Evolutionary conservation across 495 filamentous ascomycete genomes (phyloP).

Genomic region (Lepraria neglecta): DNA sequence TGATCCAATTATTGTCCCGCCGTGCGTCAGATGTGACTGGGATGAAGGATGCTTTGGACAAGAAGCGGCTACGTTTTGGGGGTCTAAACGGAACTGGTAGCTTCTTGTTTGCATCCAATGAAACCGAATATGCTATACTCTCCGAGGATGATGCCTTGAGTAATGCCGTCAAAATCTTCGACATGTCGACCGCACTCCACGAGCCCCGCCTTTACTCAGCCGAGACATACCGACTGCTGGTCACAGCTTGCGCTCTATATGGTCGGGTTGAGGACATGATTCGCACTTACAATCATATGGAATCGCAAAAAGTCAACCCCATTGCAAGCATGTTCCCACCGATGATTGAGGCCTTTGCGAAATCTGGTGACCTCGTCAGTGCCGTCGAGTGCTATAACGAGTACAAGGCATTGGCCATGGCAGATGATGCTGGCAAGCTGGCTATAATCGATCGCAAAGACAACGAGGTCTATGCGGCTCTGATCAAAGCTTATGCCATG

Average conservation of each 20-base stretch:
- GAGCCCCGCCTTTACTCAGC: constrained; percentile 52
- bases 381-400: constrained; percentile 95
- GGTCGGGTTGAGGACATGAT: constrained; percentile 81
- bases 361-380: constrained; percentile 68
- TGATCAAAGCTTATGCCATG: constrained; percentile 78
- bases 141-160: constrained; percentile 78
- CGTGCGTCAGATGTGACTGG: constrained; percentile 67
- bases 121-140: constrained; percentile 74
- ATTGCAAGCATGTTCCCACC: constrained; percentile 74
- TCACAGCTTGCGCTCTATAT: constrained; percentile 75
- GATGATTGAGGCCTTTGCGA: constrained; percentile 89
- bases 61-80: constrained; percentile 70
- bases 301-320: constrained; percentile 61
- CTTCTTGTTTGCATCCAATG: constrained; percentile 84
- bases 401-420: constrained; percentile 77
- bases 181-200: constrained; percentile 55
- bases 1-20: constrained; percentile 73
- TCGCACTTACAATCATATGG: constrained; percentile 83
- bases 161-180: constrained; percentile 78
- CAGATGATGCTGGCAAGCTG: constrained; percentile 67
- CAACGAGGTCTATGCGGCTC: constrained; percentile 74
- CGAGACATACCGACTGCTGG: constrained; percentile 72
- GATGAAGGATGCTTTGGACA: constrained; percentile 63
- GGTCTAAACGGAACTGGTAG: constrained; percentile 79
- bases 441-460: constrained; percentile 69